Evolutionary conservation across 129 eudicot species (phyloP).

Genomic region (Rutidosis leptorrhynchoides): DNA sequence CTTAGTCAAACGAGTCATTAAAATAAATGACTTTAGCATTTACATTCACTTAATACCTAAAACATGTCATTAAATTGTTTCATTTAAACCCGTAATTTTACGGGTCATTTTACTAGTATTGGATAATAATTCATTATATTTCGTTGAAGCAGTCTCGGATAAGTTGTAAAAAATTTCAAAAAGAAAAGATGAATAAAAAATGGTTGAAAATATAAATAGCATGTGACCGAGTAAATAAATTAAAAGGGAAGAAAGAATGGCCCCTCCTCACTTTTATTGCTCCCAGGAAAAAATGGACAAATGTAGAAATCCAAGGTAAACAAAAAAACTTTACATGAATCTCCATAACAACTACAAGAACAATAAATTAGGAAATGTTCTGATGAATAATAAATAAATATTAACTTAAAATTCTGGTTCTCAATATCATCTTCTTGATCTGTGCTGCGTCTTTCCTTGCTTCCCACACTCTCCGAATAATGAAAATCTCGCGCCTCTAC

Average conservation of each 20-base stretch:
- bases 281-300: slow-evolving; percentile 37
- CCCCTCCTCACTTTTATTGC: slow-evolving; percentile 33
- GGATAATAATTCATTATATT: no score
- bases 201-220: background rate
- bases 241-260: slow-evolving; percentile 32
- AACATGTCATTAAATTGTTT: no score
- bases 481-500: slow-evolving; percentile 54
- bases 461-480: slow-evolving; percentile 78
- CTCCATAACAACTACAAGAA: slow-evolving; percentile 20
- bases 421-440: slow-evolving; percentile 46
- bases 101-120: no score
- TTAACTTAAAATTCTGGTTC: slow-evolving; percentile 17
- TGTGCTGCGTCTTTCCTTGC: slow-evolving; percentile 42
- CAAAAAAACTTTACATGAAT: slow-evolving; percentile 30
- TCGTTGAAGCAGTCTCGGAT: no score
- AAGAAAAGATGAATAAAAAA: no score
- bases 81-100: no score
- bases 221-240: slow-evolving; percentile 1
- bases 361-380: slow-evolving; percentile 13
- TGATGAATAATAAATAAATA: background rate
- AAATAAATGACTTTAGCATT: no score
- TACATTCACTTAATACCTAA: no score
- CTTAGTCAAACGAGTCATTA: no score
- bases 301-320: slow-evolving; percentile 32
- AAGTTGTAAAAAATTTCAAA: no score